A percentile compares a stretch with the other conserved stretches of the same genome.
These are phyloP conservation scores for Botrytis hyacinthi DNA, from an alignment of 2,329 filamentous ascomycete genomes.

Conservation along the genomic window DNA sequence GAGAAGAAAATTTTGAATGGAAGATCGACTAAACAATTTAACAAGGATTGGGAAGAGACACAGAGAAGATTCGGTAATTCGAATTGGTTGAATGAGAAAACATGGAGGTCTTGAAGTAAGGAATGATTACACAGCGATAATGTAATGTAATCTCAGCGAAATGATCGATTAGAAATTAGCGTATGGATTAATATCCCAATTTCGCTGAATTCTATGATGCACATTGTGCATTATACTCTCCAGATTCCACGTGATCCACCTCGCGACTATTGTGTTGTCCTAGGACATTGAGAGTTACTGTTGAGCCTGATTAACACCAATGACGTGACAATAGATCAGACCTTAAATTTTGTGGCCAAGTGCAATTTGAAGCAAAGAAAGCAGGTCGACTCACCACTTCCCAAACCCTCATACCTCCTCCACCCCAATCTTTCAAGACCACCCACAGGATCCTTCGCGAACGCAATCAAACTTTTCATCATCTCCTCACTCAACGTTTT, in stretches of 20 bases:
- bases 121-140: not conserved
- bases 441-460: not conserved
- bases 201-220: not conserved
- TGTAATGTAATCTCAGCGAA: not conserved
- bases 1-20: not conserved
- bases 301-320: not conserved
- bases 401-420: not conserved
- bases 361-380: not conserved
- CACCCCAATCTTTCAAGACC: not conserved
- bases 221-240: not conserved
- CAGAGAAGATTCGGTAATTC: not conserved
- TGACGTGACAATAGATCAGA: not conserved
- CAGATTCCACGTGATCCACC: not conserved
- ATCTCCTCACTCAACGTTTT: not conserved
- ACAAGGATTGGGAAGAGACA: not conserved
- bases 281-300: not conserved
- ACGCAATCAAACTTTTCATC: not conserved
- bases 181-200: not conserved
- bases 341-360: not conserved
- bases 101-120: not conserved
- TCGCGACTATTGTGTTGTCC: not conserved
- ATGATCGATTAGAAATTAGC: not conserved
- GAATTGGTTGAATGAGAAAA: not conserved
- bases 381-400: not conserved
- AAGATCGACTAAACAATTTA: not conserved